Evolutionary conservation across 202 grass and related monocot species (phyloP), one percentile per base, ranked within the genome.

Genomic region (Hordeum pubiflorum): DNA sequence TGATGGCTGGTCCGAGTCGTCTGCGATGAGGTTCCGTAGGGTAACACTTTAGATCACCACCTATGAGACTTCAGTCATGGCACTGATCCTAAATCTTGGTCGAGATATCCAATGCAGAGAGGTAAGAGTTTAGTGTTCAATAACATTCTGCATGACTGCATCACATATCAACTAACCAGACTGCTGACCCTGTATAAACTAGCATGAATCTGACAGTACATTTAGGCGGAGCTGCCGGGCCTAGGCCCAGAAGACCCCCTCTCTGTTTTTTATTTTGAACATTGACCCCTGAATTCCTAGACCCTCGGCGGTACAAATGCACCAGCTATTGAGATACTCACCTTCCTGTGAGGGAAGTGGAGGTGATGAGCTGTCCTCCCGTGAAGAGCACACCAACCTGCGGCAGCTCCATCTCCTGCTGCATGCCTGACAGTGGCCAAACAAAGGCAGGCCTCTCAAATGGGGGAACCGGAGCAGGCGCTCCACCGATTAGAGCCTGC

Each of bases 401-500:
- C 0, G 63, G 18, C 33, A 67, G 33, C 63, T 67, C 63, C 33
- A 67, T 39, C 63, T 39, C 63, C 18, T 67, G 63, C 33, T 67
- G 63, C 9, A 36, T 39, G 33, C 33, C 63, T 5, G 63, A 38
- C 63, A 39, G 34, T 5, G 63, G 63, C 63, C 63, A 67, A 39
- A 88, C 79, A 29, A 91, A 91, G 4, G 74, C 79, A 0, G 86
- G 86, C 55, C 79, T 88, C 74, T 72, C 68, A 7, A 32, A 10
- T 15, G 66, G 74, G 0, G 82, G 82, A 33, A 66, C 69, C 3
- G 79, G 89, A 4, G 82, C 74, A 38, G 57, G 15, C 0, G 62
- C 79, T 20, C 81, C 85, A 0, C 82, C 86, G 5, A 36, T n/a
- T 37, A 91, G 41, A 10, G 86, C 89, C 82, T 91, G 89, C 59